Evolutionary conservation across 2,329 filamentous ascomycete genomes (phyloP).

Genomic region (Sporothrix dimorphospora): DNA sequence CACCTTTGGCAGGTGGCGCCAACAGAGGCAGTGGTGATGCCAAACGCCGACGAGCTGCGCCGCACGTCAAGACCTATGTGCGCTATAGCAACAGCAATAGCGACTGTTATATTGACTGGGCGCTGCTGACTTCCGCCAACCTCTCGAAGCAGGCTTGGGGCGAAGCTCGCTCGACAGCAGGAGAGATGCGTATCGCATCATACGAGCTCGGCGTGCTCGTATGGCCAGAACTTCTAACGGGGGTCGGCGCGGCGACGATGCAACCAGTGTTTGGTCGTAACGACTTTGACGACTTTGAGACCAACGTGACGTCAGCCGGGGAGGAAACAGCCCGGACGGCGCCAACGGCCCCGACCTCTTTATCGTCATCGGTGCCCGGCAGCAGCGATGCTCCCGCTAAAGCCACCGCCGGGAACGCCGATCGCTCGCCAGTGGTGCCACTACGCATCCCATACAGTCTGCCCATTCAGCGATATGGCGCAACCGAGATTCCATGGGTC

Average conservation of each 20-base stretch:
- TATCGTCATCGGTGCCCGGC: neutral
- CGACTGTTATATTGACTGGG: slow-evolving; percentile 70
- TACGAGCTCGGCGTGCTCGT: slow-evolving; percentile 84
- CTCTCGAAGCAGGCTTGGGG: slow-evolving; percentile 90
- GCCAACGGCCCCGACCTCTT: neutral
- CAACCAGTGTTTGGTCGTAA: slow-evolving; percentile 69
- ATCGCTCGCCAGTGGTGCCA: slow-evolving; percentile 56
- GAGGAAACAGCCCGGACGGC: neutral
- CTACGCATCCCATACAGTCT: slow-evolving; percentile 82
- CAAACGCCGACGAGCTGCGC: slow-evolving; percentile 67
- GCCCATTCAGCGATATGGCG: slow-evolving; percentile 68
- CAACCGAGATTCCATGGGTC: slow-evolving; percentile 75
- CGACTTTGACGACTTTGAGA: slow-evolving; percentile 42
- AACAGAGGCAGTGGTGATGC: slow-evolving; percentile 54
- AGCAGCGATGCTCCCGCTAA: neutral
- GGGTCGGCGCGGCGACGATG: slow-evolving; percentile 59
- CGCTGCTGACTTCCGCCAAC: slow-evolving; percentile 87
- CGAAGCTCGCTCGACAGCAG: slow-evolving; percentile 57
- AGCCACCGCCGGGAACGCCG: too few relatives aligned
- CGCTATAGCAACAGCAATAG: slow-evolving; percentile 48
- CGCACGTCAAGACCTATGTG: slow-evolving; percentile 89
- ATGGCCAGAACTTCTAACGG: slow-evolving; percentile 67
- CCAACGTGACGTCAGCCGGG: neutral
- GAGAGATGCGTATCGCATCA: slow-evolving; percentile 72
- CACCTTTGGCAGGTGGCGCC: neutral